Evolutionary conservation across 352 stramenopile species (phyloP).

Genomic region (Bremia lactucae): DNA sequence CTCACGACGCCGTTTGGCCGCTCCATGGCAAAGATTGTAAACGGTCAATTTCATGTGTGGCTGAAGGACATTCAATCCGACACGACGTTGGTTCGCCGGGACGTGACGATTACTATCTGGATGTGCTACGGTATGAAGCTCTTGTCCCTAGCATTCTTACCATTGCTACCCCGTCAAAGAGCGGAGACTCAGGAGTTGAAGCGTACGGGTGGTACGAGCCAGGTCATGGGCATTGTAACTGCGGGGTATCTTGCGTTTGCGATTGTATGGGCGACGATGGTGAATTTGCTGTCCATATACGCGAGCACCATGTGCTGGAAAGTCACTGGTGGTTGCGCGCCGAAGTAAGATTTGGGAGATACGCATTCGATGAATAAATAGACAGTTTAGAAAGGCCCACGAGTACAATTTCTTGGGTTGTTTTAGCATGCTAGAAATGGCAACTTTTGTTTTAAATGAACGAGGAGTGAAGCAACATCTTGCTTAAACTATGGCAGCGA

Average conservation of each 20-base stretch:
- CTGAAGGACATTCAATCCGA: conserved; percentile 33
- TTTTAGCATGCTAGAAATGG: too few relatives aligned
- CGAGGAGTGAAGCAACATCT: too few relatives aligned
- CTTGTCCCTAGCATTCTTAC: conserved; percentile 32
- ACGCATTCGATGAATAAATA: too few relatives aligned
- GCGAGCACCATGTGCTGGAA: conserved; percentile 35
- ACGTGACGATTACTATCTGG: conserved; percentile 44
- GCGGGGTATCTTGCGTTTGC: conserved; percentile 20
- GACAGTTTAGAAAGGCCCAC: too few relatives aligned
- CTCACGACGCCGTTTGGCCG: conserved; percentile 29
- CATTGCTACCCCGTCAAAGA: conserved; percentile 35
- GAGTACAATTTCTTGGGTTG: too few relatives aligned
- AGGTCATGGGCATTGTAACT: conserved; percentile 16
- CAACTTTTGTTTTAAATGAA: too few relatives aligned
- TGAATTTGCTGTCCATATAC: conserved; percentile 40
- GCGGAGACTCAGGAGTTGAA: conserved; percentile 31
- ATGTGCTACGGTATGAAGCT: conserved; percentile 47
- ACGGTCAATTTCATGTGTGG: conserved; percentile 36
- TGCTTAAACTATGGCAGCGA: too few relatives aligned
- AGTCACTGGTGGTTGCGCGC: conserved; percentile 39
- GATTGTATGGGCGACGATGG: conserved; percentile 20
- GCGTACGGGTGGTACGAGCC: conserved; percentile 25
- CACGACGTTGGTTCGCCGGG: conserved; percentile 29
- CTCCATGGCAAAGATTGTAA: conserved; percentile 35
- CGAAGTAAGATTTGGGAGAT: too few relatives aligned